A percentile compares a stretch with the other conserved stretches of the same genome.
phyloP scores from a whole-genome alignment of 169 alveolate genomes.

The Miamiensis avidus region DNA sequence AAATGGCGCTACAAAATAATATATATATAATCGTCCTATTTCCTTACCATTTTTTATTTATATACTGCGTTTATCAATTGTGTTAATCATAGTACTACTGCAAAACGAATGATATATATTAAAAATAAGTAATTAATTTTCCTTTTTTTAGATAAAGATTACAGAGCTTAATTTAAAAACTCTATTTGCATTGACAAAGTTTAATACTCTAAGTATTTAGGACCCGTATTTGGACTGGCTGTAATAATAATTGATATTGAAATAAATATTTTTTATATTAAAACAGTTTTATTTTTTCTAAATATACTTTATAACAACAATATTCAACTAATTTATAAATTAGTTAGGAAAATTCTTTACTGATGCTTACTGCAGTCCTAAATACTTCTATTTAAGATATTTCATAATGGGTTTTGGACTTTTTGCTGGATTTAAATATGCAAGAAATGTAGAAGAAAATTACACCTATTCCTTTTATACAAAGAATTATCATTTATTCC shows the following conservation, averaged over 20 bases:
- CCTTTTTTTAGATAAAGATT: slow-evolving; percentile 5
- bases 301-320: not conserved
- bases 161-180: slow-evolving; percentile 4
- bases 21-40: too few species aligned
- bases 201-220: not conserved
- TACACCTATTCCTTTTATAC: slow-evolving; percentile 13
- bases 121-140: not conserved
- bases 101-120: too few species aligned
- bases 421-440: slow-evolving; percentile 15
- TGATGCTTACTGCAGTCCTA: slow-evolving; percentile 21
- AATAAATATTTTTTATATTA: not conserved
- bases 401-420: not conserved
- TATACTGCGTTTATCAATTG: too few species aligned
- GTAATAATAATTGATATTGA: slow-evolving; percentile 1
- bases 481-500: slow-evolving; percentile 12
- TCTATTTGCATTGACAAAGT: not conserved
- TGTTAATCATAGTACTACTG: too few species aligned
- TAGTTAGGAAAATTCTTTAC: slow-evolving; percentile 3
- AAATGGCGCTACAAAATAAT: too few species aligned
- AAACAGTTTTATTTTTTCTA: not conserved
- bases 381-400: slow-evolving; percentile 24
- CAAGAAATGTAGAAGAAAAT: not conserved
- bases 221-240: not conserved
- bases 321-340: too few species aligned
- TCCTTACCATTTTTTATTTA: too few species aligned